Evolutionary conservation across 805 yeast genomes (phyloP).

Genomic region (Metschnikowia gruessii): DNA sequence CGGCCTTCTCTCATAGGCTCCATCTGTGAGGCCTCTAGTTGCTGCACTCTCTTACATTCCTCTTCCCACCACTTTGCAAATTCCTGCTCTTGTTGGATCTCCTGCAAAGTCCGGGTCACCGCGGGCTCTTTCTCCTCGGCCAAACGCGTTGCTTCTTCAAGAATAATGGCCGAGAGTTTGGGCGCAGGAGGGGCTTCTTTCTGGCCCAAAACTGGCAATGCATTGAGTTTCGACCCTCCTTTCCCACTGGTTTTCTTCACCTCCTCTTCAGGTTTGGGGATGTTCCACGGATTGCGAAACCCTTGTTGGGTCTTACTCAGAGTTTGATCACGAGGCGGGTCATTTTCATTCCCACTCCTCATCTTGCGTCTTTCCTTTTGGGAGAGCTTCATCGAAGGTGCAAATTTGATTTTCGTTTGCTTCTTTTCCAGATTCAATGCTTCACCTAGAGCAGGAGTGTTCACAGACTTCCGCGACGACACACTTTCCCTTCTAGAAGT

Average conservation of each 20-base stretch:
- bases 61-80: slow-evolving; percentile 87
- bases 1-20: background rate
- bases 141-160: slow-evolving; percentile 40
- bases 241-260: background rate
- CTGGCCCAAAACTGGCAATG: slow-evolving; percentile 24
- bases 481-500: background rate
- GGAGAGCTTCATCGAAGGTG: slow-evolving; percentile 45
- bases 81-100: slow-evolving; percentile 76
- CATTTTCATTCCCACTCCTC: slow-evolving; percentile 16
- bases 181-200: slow-evolving; percentile 9
- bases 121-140: slow-evolving; percentile 30
- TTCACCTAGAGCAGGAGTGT: slow-evolving; percentile 11
- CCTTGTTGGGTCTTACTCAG: background rate
- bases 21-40: slow-evolving; percentile 5
- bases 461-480: background rate
- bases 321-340: background rate
- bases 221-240: slow-evolving; percentile 1
- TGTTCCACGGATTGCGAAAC: slow-evolving; percentile 15
- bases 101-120: slow-evolving; percentile 50
- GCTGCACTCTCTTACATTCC: slow-evolving; percentile 67
- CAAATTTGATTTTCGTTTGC: slow-evolving; percentile 31
- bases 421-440: slow-evolving; percentile 15
- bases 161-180: slow-evolving; percentile 42
- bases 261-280: background rate
- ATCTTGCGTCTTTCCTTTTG: slow-evolving; percentile 58